phyloP scores from a whole-genome alignment of 768 basidiomycete genomes.

The Russula dissimulans region DNA sequence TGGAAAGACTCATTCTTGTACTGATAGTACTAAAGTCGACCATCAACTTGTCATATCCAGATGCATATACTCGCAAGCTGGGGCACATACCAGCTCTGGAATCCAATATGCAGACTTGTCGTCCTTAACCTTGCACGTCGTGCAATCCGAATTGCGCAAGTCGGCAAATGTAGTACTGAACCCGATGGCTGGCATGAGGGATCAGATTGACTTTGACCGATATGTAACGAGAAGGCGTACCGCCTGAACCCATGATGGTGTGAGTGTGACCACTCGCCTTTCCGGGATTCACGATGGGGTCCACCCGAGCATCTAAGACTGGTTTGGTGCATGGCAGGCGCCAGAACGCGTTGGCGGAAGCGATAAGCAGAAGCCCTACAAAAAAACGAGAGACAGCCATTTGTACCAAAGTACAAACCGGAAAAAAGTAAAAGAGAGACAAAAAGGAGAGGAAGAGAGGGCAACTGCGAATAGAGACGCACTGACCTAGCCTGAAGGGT shows the following conservation, averaged over 20 bases:
- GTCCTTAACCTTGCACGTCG: slow-evolving; percentile 15
- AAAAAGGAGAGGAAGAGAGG: not conserved
- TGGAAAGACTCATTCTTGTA: slow-evolving; percentile 1
- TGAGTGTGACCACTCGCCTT: not conserved
- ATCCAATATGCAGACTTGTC: slow-evolving; percentile 15
- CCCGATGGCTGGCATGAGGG: not conserved
- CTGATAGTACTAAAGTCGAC: slow-evolving; percentile 2
- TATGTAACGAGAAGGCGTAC: not conserved
- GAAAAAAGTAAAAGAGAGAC: slow-evolving; percentile 4
- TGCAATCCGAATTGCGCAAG: slow-evolving; percentile 1
- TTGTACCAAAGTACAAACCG: not conserved
- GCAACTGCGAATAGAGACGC: not conserved
- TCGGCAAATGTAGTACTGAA: not conserved
- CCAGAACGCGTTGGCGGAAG: slow-evolving; percentile 11
- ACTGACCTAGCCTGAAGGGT: not conserved
- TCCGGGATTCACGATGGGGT: slow-evolving; percentile 9
- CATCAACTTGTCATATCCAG: not conserved
- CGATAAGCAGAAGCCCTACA: slow-evolving; percentile 1
- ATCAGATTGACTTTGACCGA: not conserved
- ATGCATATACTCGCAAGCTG: not conserved
- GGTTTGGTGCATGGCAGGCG: slow-evolving; percentile 9
- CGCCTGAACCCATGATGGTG: slow-evolving; percentile 12
- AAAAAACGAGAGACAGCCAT: slow-evolving; percentile 4
- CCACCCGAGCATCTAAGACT: not conserved
- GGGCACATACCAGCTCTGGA: slow-evolving; percentile 5